phyloP scores from a whole-genome alignment of 2,329 filamentous ascomycete genomes.

The Bisporella sp. region DNA sequence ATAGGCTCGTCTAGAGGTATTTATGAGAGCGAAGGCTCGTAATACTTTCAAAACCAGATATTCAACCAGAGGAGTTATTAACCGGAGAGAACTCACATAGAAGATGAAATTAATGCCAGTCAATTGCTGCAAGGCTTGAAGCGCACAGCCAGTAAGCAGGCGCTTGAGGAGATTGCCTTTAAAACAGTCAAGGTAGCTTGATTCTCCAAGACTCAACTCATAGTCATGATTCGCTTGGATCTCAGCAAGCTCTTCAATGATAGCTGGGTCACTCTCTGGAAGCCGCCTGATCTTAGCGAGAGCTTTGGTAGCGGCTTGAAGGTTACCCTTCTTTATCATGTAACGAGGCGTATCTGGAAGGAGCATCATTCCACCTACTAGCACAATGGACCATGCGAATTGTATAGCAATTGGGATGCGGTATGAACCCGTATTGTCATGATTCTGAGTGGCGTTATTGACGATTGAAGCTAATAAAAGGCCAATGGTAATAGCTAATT shows the following conservation, averaged over 20 bases:
- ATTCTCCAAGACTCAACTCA: conserved; percentile 44
- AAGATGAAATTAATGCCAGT: conserved; percentile 54
- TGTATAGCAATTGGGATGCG: conserved; percentile 57
- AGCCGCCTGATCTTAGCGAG: conserved; percentile 57
- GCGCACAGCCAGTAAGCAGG: conserved; percentile 56
- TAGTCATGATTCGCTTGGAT: conserved; percentile 57
- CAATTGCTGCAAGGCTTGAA: conserved; percentile 61
- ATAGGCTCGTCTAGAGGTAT: too few species aligned
- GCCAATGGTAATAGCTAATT: conserved; percentile 64
- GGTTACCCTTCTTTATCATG: conserved; percentile 53
- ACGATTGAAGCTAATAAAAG: conserved; percentile 60
- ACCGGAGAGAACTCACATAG: conserved; percentile 27
- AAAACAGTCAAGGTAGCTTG: conserved; percentile 47
- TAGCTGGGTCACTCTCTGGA: conserved; percentile 44
- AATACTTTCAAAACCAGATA: too few species aligned
- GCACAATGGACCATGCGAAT: conserved; percentile 62
- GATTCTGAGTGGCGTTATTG: conserved; percentile 52
- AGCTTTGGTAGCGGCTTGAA: conserved; percentile 47
- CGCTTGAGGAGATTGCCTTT: conserved; percentile 40
- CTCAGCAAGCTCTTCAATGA: conserved; percentile 57
- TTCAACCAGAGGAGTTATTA: too few species aligned
- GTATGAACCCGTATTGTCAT: conserved; percentile 50
- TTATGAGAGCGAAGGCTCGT: too few species aligned
- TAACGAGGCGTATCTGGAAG: conserved; percentile 70
- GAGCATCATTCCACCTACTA: conserved; percentile 56